Evolutionary conservation across 768 basidiomycete species (phyloP).

Genomic region (Pulveroboletus frians): DNA sequence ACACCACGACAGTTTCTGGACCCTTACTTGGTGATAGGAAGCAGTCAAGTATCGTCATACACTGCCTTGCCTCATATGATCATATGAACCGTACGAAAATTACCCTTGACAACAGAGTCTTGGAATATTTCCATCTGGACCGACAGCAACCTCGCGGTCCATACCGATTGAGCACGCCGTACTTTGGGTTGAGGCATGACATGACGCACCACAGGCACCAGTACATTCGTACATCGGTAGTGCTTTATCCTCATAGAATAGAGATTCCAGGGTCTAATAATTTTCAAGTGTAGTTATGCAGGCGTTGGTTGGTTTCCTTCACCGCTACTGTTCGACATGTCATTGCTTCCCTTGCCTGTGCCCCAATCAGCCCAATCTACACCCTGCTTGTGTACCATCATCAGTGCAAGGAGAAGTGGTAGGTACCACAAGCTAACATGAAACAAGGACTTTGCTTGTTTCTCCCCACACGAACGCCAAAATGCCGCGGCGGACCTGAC

Average conservation of each 20-base stretch:
- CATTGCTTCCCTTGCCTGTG: neutral
- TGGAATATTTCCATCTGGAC: neutral
- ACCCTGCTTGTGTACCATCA: constrained; percentile 93
- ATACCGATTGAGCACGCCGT: too few relatives aligned
- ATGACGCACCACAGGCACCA: too few relatives aligned
- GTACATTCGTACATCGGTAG: neutral
- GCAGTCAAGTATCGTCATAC: neutral
- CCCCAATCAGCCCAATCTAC: constrained; percentile 68
- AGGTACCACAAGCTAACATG: constrained; percentile 86
- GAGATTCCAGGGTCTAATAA: neutral
- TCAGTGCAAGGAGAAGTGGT: constrained; percentile 81
- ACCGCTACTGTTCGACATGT: neutral
- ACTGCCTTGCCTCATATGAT: neutral
- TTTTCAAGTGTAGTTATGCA: neutral
- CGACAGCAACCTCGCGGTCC: neutral
- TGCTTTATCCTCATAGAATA: neutral
- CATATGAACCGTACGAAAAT: neutral
- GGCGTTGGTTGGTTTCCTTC: neutral
- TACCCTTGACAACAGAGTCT: too few relatives aligned
- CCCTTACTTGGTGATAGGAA: neutral
- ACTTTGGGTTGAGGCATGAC: neutral
- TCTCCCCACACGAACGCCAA: constrained; percentile 66
- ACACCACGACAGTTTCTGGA: neutral
- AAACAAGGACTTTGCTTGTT: constrained; percentile 73
- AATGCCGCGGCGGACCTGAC: constrained; percentile 68